These are phyloP conservation scores for Pholiota adiposa DNA, from an alignment of 1,284 basidiomycete genomes.

Conservation along the genomic window DNA sequence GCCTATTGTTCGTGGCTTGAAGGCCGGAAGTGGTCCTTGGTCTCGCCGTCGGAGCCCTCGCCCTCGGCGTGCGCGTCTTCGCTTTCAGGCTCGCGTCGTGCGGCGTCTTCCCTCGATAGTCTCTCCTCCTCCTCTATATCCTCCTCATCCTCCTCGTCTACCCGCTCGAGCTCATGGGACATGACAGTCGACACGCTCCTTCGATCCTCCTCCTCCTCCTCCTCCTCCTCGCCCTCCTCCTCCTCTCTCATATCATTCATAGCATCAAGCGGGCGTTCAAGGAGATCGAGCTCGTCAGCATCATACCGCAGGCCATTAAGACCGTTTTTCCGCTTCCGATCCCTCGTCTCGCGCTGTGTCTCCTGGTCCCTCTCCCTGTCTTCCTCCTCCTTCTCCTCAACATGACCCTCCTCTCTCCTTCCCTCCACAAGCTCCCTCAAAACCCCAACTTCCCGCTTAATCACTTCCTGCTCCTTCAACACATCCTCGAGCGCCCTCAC, in stretches of 20 bases:
- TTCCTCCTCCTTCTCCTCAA: neutral
- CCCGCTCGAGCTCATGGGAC: slow-evolving; percentile 71
- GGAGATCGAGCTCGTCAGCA: slow-evolving; percentile 1
- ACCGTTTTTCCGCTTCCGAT: too few relatives aligned
- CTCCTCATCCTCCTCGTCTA: slow-evolving; percentile 78
- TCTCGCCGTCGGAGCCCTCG: neutral
- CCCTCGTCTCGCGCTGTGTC: too few relatives aligned
- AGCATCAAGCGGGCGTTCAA: neutral
- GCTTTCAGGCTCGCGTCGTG: slow-evolving; percentile 44
- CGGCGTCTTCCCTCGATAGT: slow-evolving; percentile 17
- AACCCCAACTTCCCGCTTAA: slow-evolving; percentile 80
- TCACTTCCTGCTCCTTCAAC: slow-evolving; percentile 85
- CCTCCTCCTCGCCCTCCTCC: slow-evolving; percentile 32
- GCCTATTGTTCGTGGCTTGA: slow-evolving; percentile 4
- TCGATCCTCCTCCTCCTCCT: slow-evolving; percentile 62
- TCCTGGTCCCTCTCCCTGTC: slow-evolving; percentile 18
- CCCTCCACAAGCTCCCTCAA: slow-evolving; percentile 29
- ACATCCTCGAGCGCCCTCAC: slow-evolving; percentile 84
- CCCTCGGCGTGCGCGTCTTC: slow-evolving; percentile 62
- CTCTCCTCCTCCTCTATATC: slow-evolving; percentile 47
- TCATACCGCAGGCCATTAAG: slow-evolving; percentile 1
- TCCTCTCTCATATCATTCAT: slow-evolving; percentile 29
- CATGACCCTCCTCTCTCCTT: neutral
- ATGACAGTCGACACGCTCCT: slow-evolving; percentile 66
- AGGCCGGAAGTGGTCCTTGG: slow-evolving; percentile 1